phyloP scores from a whole-genome alignment of 2,329 filamentous ascomycete species.

The Aureobasidium sp. region DNA sequence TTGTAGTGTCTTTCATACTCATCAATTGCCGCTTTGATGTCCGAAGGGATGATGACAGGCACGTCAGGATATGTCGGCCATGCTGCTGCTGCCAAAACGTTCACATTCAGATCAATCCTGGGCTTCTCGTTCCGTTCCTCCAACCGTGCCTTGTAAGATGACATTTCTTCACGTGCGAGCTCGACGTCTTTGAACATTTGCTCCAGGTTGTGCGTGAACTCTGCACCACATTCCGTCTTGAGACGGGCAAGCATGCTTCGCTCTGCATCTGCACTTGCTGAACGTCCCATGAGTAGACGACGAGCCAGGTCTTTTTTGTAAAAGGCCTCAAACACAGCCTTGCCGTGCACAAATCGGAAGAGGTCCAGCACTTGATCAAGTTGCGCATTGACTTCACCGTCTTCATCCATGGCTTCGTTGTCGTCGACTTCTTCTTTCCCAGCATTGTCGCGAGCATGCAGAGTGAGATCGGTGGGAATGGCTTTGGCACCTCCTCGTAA shows the following conservation, averaged over 20 bases:
- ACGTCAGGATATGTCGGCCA: slow-evolving; percentile 90
- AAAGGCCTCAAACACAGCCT: slow-evolving; percentile 96
- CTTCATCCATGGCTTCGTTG: slow-evolving; percentile 69
- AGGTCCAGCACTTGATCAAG: slow-evolving; percentile 88
- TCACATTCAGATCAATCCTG: slow-evolving; percentile 72
- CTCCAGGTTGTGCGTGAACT: slow-evolving; percentile 94
- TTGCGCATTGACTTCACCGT: slow-evolving; percentile 84
- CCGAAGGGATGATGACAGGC: slow-evolving; percentile 64
- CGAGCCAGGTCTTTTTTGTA: slow-evolving; percentile 97
- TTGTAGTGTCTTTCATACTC: slow-evolving; percentile 83
- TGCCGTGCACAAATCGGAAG: slow-evolving; percentile 94
- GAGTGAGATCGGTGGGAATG: slow-evolving; percentile 61
- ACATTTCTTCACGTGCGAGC: slow-evolving; percentile 85
- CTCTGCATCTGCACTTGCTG: slow-evolving; percentile 90
- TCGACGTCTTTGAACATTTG: slow-evolving; percentile 99
- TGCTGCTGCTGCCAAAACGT: slow-evolving; percentile 79
- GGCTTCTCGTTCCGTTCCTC: slow-evolving; percentile 46
- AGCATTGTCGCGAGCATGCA: slow-evolving; percentile 45
- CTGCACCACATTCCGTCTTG: slow-evolving; percentile 86
- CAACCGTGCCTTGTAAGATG: slow-evolving; percentile 68
- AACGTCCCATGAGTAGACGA: slow-evolving; percentile 81
- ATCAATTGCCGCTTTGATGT: slow-evolving; percentile 68
- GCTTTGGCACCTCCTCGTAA: slow-evolving; percentile 82
- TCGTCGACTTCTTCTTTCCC: slow-evolving; percentile 55
- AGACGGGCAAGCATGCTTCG: slow-evolving; percentile 89